Evolutionary conservation across 164 flowering plant species (phyloP).

Genomic region (Warburgia ugandensis): DNA sequence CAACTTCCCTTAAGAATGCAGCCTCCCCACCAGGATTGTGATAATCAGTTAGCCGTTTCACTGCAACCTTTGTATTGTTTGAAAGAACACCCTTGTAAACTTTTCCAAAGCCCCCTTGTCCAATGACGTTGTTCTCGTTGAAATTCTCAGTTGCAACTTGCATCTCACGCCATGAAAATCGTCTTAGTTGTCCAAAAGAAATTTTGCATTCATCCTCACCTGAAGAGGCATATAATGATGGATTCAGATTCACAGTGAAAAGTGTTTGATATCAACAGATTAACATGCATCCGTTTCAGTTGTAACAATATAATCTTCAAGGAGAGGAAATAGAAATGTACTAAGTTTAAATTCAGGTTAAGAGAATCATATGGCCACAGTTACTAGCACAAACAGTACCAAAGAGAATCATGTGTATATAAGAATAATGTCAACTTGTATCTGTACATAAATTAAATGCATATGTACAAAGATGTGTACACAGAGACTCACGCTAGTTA

Average conservation of each 20-base stretch:
- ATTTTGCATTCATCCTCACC: slow-evolving; percentile 48
- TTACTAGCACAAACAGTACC: no score
- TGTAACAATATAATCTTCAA: no score
- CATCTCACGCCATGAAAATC: slow-evolving; percentile 49
- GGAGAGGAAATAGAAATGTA: no score
- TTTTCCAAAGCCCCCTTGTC: slow-evolving; percentile 59
- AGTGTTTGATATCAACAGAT: no score
- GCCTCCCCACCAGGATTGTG: slow-evolving; percentile 48
- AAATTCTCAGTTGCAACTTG: slow-evolving; percentile 54
- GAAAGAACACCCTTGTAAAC: slow-evolving; percentile 43
- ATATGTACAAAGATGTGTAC: no score
- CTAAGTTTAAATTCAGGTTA: no score
- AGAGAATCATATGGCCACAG: no score
- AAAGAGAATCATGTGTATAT: no score
- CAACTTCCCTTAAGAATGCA: slow-evolving; percentile 49
- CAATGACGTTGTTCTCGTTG: slow-evolving; percentile 45
- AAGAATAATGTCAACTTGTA: no score
- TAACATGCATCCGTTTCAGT: no score
- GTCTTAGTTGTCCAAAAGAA: slow-evolving; percentile 41
- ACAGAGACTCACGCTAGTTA: no score
- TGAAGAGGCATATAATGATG: slow-evolving; percentile 5
- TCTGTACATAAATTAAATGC: no score
- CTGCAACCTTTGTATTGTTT: slow-evolving; percentile 43
- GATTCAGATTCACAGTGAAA: neutral
- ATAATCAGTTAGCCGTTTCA: slow-evolving; percentile 49